A percentile compares a stretch with the other conserved stretches of the same genome.
Evolutionary conservation across 768 basidiomycete species (phyloP).

Genomic region (Daedaleopsis sinensis): DNA sequence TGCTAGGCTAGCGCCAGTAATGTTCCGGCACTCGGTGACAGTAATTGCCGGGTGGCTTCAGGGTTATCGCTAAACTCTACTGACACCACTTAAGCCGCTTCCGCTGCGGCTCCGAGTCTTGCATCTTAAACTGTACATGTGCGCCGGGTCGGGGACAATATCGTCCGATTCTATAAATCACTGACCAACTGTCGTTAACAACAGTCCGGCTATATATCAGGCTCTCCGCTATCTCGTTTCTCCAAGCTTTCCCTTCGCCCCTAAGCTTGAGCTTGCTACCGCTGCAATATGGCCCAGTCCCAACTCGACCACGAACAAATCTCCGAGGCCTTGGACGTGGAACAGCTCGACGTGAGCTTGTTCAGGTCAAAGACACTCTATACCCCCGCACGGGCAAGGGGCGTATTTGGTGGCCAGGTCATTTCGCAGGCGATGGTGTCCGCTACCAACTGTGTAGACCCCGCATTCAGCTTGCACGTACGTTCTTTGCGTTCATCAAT

Average conservation of each 20-base stretch:
- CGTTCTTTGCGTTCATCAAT: conserved; percentile 34
- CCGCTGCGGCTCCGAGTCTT: too few relatives aligned
- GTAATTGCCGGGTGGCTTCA: conserved; percentile 8
- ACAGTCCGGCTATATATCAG: too few relatives aligned
- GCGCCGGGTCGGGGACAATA: not conserved
- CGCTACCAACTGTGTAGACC: conserved; percentile 74
- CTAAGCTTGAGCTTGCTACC: not conserved
- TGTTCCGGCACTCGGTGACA: conserved; percentile 1
- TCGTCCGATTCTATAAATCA: not conserved
- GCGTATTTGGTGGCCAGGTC: conserved; percentile 88
- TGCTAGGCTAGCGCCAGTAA: too few relatives aligned
- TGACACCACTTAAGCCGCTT: too few relatives aligned
- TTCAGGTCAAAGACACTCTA: conserved; percentile 78
- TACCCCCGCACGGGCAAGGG: conserved; percentile 61
- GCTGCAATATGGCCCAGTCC: conserved; percentile 32
- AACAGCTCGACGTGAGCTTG: conserved; percentile 74
- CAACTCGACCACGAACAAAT: conserved; percentile 70
- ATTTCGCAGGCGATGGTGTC: conserved; percentile 86
- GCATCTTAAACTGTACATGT: too few relatives aligned
- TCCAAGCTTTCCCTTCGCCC: not conserved
- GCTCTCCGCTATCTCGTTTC: not conserved
- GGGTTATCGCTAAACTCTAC: not conserved
- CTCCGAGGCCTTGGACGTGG: conserved; percentile 75
- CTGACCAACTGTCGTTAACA: not conserved
- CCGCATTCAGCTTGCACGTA: conserved; percentile 71